A percentile compares a stretch with the other conserved stretches of the same genome.
These are phyloP conservation scores for Phytophthora syringae DNA, from an alignment of 352 stramenopile genomes.

Conservation along the genomic window DNA sequence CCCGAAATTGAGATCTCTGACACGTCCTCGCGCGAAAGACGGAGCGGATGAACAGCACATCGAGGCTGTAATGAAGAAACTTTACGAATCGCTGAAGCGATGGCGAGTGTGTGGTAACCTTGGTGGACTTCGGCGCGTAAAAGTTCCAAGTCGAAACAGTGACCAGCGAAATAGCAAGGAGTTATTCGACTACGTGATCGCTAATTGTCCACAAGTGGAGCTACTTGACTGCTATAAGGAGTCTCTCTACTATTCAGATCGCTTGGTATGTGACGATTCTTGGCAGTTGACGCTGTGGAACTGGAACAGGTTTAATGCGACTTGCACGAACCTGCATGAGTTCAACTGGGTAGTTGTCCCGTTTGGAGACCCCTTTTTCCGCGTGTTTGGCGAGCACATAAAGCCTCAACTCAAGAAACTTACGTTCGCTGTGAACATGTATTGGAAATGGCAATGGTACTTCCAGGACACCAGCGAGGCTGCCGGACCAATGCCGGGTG, in stretches of 20 bases:
- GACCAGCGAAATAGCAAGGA: slow-evolving; percentile 15
- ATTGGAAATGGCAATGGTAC: slow-evolving; percentile 44
- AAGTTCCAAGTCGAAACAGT: slow-evolving; percentile 15
- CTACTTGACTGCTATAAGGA: slow-evolving; percentile 38
- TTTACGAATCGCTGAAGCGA: not conserved
- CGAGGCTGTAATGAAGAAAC: not conserved
- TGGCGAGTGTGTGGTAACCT: slow-evolving; percentile 5
- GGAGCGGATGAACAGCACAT: not conserved
- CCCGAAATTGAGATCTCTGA: not conserved
- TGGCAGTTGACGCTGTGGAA: slow-evolving; percentile 29
- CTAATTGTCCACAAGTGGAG: slow-evolving; percentile 33
- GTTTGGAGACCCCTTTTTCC: slow-evolving; percentile 44
- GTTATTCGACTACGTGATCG: slow-evolving; percentile 37
- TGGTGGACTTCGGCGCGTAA: slow-evolving; percentile 38
- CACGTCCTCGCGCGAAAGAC: not conserved
- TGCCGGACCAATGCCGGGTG: slow-evolving; percentile 2
- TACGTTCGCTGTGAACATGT: slow-evolving; percentile 42
- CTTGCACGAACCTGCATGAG: slow-evolving; percentile 32
- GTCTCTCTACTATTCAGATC: slow-evolving; percentile 22
- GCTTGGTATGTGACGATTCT: slow-evolving; percentile 25
- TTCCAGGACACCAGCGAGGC: slow-evolving; percentile 23
- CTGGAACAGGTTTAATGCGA: slow-evolving; percentile 38
- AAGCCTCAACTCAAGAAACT: slow-evolving; percentile 39
- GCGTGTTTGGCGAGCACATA: slow-evolving; percentile 36
- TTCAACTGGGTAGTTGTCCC: slow-evolving; percentile 47